These are phyloP conservation scores for Petasospora fabianii DNA, from an alignment of 1,139 yeast genomes.

Conservation along the genomic window DNA sequence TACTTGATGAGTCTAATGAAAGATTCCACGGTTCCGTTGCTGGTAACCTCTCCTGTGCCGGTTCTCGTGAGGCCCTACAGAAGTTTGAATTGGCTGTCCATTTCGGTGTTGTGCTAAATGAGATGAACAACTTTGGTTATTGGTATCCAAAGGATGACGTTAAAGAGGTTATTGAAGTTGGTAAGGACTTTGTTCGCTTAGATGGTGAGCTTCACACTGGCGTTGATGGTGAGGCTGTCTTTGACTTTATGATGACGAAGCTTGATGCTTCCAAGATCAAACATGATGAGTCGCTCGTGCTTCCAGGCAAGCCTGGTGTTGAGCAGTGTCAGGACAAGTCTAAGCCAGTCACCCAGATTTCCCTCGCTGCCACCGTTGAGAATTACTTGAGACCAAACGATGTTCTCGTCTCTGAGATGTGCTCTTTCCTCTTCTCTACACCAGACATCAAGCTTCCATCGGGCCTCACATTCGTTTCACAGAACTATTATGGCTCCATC, in stretches of 20 bases:
- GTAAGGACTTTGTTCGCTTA: conserved; percentile 16
- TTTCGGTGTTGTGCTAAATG: conserved; percentile 51
- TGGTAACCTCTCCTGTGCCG: conserved; percentile 36
- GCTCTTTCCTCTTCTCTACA: conserved; percentile 70
- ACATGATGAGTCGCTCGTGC: background rate
- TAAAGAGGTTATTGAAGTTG: conserved; percentile 15
- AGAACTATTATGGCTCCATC: conserved; percentile 74
- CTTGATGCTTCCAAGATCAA: conserved; percentile 30
- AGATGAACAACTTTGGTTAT: conserved; percentile 31
- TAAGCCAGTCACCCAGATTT: conserved; percentile 53
- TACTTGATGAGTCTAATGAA: conserved; percentile 57
- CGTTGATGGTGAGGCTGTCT: conserved; percentile 35
- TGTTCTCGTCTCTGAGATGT: conserved; percentile 68
- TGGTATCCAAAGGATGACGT: conserved; percentile 25
- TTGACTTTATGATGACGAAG: conserved; percentile 35
- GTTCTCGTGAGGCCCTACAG: conserved; percentile 35
- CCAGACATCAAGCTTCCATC: conserved; percentile 59
- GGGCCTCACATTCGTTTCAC: conserved; percentile 51
- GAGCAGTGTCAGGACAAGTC: conserved; percentile 2
- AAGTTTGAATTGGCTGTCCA: conserved; percentile 47
- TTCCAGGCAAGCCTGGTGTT: background rate
- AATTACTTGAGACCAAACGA: conserved; percentile 54
- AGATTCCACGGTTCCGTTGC: conserved; percentile 63
- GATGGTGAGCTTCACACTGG: conserved; percentile 22
- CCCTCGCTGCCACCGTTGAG: conserved; percentile 36